A percentile compares a stretch with the other conserved stretches of the same genome.
Evolutionary conservation across 768 basidiomycete species (phyloP).

Genomic region (Suillus occidentalis): DNA sequence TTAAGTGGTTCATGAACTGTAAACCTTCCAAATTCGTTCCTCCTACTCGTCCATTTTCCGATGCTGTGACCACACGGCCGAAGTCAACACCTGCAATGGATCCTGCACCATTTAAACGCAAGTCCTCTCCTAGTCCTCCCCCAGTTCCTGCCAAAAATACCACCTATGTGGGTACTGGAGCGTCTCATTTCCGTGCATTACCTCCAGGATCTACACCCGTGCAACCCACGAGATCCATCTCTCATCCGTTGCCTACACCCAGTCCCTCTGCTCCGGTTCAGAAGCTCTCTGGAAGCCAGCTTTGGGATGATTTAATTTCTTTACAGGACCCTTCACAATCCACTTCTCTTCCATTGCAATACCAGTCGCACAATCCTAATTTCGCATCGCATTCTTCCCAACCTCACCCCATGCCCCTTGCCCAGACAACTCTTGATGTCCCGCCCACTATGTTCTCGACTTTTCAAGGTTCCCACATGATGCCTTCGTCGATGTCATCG

Average conservation of each 20-base stretch:
- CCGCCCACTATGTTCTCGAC: conserved; percentile 23
- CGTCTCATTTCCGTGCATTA: conserved; percentile 13
- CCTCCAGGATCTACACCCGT: conserved; percentile 2
- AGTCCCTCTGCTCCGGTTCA: conserved; percentile 13
- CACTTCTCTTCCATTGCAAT: conserved; percentile 51
- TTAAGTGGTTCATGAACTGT: conserved; percentile 62
- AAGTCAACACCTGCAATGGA: conserved; percentile 19
- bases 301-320: conserved; percentile 61
- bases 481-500: conserved; percentile 7
- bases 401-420: conserved; percentile 15
- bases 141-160: conserved; percentile 28
- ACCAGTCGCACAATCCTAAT: conserved; percentile 13
- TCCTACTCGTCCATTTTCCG: conserved; percentile 41
- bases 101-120: conserved; percentile 14
- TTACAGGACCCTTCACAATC: conserved; percentile 40
- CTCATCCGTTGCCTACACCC: conserved; percentile 35
- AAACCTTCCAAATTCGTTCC: conserved; percentile 44
- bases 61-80: conserved; percentile 19
- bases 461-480: conserved; percentile 11
- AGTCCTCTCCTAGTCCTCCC: conserved; percentile 24
- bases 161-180: conserved; percentile 16
- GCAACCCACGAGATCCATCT: conserved; percentile 28
- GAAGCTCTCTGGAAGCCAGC: conserved; percentile 32
- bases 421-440: conserved; percentile 2
- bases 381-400: conserved; percentile 16